Conservation (phyloP, 495 filamentous ascomycete species). For the Neurospora sp. region DNA sequence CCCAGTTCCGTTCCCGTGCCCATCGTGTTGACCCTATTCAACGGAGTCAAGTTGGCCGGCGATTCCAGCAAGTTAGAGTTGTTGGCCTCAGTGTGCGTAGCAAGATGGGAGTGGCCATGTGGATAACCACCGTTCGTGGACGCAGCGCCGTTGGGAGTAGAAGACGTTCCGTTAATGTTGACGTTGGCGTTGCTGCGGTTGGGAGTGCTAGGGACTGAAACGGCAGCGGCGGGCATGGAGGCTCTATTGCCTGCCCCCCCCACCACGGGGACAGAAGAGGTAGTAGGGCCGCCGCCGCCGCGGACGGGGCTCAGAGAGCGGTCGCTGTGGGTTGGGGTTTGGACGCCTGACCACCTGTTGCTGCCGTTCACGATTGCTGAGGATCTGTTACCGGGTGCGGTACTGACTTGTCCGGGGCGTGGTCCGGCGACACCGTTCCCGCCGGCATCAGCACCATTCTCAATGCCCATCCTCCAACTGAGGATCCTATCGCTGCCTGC, state of each 20-base stretch:
- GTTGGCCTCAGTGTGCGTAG: not conserved
- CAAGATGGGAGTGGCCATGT: not conserved
- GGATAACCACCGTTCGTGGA: not conserved
- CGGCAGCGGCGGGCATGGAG: not conserved
- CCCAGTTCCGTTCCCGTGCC: not conserved
- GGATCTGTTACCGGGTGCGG: conserved; percentile 13
- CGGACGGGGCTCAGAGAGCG: conserved; percentile 43
- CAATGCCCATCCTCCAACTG: conserved; percentile 78
- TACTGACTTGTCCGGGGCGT: not conserved
- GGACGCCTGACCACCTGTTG: not conserved
- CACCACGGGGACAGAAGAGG: conserved; percentile 18
- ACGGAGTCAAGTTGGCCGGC: not conserved
- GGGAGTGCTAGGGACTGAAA: not conserved
- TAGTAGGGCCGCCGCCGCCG: conserved; percentile 18
- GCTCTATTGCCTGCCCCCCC: conserved; percentile 22
- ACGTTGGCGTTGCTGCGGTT: not conserved
- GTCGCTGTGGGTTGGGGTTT: conserved; percentile 31
- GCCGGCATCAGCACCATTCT: conserved; percentile 19
- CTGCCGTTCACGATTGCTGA: conserved; percentile 16
- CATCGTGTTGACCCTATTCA: not conserved
- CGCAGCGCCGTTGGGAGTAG: not conserved
- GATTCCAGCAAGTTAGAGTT: not conserved
- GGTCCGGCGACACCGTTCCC: not conserved
- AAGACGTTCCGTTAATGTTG: not conserved
- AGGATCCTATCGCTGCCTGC: conserved; percentile 72